A percentile compares a stretch with the other conserved stretches of the same genome.
Evolutionary conservation across 2,329 filamentous ascomycete genomes (phyloP).

Genomic region (Diaporthe eres): DNA sequence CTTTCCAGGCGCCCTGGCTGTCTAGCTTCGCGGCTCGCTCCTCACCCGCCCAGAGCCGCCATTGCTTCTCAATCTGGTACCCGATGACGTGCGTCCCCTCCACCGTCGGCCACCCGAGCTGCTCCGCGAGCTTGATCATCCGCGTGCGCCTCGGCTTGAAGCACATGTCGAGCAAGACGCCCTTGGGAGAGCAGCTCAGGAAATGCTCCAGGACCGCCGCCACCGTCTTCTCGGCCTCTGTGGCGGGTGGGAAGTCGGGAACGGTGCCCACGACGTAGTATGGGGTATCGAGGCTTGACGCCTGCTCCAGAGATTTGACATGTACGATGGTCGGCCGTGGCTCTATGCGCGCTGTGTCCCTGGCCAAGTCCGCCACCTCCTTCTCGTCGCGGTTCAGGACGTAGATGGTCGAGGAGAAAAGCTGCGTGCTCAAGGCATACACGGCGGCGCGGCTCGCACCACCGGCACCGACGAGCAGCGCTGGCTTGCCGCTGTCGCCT

Average conservation of each 20-base stretch:
- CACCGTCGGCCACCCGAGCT: constrained; percentile 52
- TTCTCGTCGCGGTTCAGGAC: constrained; percentile 53
- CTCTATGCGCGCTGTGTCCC: constrained; percentile 45
- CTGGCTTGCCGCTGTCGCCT: constrained; percentile 39
- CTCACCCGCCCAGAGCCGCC: constrained; percentile 53
- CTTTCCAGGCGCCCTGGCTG: constrained; percentile 50
- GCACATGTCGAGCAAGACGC: constrained; percentile 58
- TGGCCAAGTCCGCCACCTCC: constrained; percentile 48
- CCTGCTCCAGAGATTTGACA: constrained; percentile 48
- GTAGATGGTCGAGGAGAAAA: constrained; percentile 51
- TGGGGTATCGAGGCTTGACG: constrained; percentile 45
- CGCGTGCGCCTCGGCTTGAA: constrained; percentile 57
- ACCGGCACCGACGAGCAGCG: constrained; percentile 57
- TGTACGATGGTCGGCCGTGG: constrained; percentile 48
- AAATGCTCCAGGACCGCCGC: constrained; percentile 48
- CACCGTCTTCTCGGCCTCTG: constrained; percentile 47
- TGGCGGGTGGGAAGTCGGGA: constrained; percentile 54
- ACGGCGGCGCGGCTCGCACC: constrained; percentile 58
- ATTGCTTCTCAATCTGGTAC: constrained; percentile 57
- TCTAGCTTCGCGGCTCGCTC: constrained; percentile 47
- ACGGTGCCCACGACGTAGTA: constrained; percentile 56
- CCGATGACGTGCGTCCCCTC: constrained; percentile 58
- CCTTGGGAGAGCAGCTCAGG: constrained; percentile 47
- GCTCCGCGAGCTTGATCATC: constrained; percentile 52
- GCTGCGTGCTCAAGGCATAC: constrained; percentile 50